phyloP scores from a whole-genome alignment of 257 asterid genomes.

The Sherardia arvensis region DNA sequence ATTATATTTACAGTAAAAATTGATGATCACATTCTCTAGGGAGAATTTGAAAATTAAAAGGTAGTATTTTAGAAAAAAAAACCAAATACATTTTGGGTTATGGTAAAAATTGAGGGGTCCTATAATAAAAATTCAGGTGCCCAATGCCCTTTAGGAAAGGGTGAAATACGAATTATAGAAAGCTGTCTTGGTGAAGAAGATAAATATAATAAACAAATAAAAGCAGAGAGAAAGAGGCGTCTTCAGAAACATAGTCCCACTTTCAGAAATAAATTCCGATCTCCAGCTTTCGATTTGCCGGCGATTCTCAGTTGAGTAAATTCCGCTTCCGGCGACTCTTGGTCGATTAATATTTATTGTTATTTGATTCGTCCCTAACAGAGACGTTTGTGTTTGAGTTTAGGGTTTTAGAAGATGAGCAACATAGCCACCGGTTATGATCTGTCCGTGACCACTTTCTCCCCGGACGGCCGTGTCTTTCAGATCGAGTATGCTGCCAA shows the following conservation, averaged over 20 bases:
- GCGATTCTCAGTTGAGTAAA: not conserved
- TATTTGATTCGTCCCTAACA: not conserved
- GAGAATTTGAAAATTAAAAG: too few relatives aligned
- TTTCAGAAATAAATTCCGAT: too few relatives aligned
- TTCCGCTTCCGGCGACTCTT: too few relatives aligned
- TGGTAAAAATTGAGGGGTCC: not conserved
- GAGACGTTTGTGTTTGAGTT: not conserved
- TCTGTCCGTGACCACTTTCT: conserved; percentile 89
- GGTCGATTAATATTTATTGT: not conserved
- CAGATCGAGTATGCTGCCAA: conserved; percentile 97
- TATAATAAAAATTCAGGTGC: not conserved
- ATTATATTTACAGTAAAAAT: too few relatives aligned
- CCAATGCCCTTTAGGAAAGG: not conserved
- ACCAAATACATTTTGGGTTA: too few relatives aligned
- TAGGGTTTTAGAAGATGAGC: conserved; percentile 37
- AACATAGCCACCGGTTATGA: conserved; percentile 96
- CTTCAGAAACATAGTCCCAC: too few relatives aligned
- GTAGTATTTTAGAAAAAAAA: too few relatives aligned
- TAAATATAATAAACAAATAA: not conserved
- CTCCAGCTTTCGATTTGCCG: not conserved
- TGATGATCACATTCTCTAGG: too few relatives aligned
- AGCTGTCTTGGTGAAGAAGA: conserved; percentile 6
- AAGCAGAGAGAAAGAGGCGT: too few relatives aligned
- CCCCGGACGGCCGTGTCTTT: conserved; percentile 93
- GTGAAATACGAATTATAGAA: not conserved